Evolutionary conservation across 306 rosid genomes (phyloP).

Genomic region (Vachellia pachyceras): DNA sequence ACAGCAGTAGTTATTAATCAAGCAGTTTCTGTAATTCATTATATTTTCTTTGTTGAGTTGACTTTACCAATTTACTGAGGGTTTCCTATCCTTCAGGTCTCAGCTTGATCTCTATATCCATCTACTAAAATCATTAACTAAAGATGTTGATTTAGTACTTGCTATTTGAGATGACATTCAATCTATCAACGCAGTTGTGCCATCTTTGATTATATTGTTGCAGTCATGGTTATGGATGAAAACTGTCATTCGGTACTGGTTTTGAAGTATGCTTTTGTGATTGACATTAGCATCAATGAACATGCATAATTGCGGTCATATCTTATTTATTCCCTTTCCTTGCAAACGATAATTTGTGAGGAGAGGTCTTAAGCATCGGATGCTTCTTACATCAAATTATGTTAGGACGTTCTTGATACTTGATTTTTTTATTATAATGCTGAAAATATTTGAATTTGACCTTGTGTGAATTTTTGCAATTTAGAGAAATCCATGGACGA

Average conservation of each 20-base stretch:
- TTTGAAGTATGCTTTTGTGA: background rate
- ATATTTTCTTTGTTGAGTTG: background rate
- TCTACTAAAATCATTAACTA: background rate
- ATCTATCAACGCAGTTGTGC: background rate
- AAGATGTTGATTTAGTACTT: background rate
- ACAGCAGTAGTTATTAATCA: background rate
- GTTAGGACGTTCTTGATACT: background rate
- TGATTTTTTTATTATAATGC: slow-evolving; percentile 7
- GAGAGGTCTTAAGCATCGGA: background rate
- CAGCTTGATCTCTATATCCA: background rate
- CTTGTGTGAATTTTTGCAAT: too few relatives aligned
- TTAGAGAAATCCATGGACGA: slow-evolving; percentile 69
- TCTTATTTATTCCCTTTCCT: slow-evolving; percentile 28
- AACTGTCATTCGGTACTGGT: slow-evolving; percentile 3
- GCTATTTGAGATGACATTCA: slow-evolving; percentile 11
- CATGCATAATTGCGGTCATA: slow-evolving; percentile 8
- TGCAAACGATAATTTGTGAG: background rate
- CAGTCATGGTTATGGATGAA: slow-evolving; percentile 1
- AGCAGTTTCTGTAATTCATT: background rate
- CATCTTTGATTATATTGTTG: slow-evolving; percentile 6
- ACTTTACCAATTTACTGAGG: background rate
- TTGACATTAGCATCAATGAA: background rate
- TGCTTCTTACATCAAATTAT: background rate
- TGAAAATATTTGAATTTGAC: slow-evolving; percentile 9
- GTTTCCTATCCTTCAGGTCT: background rate